Evolutionary conservation across 768 basidiomycete genomes (phyloP).

Genomic region (Hysterangium stoloniferum): DNA sequence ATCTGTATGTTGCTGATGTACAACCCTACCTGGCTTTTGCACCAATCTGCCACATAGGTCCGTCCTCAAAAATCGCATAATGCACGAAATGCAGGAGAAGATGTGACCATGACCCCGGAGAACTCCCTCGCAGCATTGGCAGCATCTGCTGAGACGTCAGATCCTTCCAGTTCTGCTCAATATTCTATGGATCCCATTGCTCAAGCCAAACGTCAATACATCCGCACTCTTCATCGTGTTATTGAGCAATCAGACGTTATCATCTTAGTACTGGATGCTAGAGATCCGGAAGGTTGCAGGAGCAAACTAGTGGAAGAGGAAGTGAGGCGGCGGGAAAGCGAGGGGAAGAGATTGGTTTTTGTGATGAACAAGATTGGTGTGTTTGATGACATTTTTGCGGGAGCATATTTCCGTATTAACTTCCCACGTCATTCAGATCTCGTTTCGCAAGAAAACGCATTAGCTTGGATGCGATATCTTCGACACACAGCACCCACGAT

Average conservation of each 20-base stretch:
- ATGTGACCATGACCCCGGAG: conserved; percentile 67
- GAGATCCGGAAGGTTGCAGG: conserved; percentile 91
- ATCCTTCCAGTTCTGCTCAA: conserved; percentile 13
- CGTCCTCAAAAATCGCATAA: neutral
- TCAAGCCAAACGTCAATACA: conserved; percentile 63
- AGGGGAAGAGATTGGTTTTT: conserved; percentile 89
- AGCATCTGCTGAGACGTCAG: conserved; percentile 33
- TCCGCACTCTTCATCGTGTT: conserved; percentile 81
- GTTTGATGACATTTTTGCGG: conserved; percentile 18
- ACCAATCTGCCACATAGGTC: conserved; percentile 13
- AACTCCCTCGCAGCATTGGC: conserved; percentile 61
- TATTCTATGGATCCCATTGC: conserved; percentile 3
- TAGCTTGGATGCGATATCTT: conserved; percentile 86
- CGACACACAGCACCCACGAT: conserved; percentile 88
- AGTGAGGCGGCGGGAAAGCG: conserved; percentile 67
- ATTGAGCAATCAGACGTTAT: conserved; percentile 91
- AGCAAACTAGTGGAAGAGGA: conserved; percentile 93
- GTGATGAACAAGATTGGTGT: conserved; percentile 96
- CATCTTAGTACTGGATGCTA: conserved; percentile 78
- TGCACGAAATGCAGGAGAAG: conserved; percentile 21
- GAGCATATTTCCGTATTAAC: neutral
- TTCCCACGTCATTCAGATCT: conserved; percentile 49
- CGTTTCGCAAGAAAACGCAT: conserved; percentile 80
- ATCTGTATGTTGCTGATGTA: conserved; percentile 14
- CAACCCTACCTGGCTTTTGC: neutral